Conservation (phyloP, 345 rosid species). For the Citrus inodora region DNA sequence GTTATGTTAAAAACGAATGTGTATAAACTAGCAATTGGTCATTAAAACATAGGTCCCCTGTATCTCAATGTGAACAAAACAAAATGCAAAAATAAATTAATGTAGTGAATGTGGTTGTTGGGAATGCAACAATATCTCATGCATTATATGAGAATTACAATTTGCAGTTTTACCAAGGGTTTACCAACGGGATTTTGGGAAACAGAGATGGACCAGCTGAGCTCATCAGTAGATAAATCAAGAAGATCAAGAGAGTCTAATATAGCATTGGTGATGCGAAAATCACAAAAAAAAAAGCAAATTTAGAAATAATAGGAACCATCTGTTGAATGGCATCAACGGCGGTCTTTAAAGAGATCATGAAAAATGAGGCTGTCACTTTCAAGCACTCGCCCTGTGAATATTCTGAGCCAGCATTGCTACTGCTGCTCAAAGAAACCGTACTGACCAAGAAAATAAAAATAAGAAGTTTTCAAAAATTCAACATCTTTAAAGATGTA, state of each 20-base stretch:
- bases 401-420: background rate
- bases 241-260: constrained; percentile 63
- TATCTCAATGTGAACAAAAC: background rate
- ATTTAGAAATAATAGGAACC: constrained; percentile 28
- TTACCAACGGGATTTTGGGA: constrained; percentile 49
- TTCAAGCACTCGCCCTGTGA: constrained; percentile 28
- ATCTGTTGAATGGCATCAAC: constrained; percentile 31
- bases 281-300: constrained; percentile 34
- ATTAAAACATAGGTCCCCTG: constrained; percentile 4
- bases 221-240: constrained; percentile 50
- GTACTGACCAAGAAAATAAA: background rate
- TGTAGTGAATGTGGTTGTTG: background rate
- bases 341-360: constrained; percentile 34
- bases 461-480: background rate
- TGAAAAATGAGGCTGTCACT: constrained; percentile 40
- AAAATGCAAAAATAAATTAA: background rate
- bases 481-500: background rate
- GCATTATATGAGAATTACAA: too few relatives aligned
- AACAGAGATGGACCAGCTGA: constrained; percentile 57
- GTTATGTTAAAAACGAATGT: background rate
- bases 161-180: too few relatives aligned
- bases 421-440: background rate
- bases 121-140: too few relatives aligned
- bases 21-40: background rate
- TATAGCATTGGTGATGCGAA: constrained; percentile 41